Percentiles rank a stretch among this genome's conserved stretches.
These are phyloP conservation scores for Pistacia vera DNA, from an alignment of 345 rosid genomes.

Conservation along the genomic window DNA sequence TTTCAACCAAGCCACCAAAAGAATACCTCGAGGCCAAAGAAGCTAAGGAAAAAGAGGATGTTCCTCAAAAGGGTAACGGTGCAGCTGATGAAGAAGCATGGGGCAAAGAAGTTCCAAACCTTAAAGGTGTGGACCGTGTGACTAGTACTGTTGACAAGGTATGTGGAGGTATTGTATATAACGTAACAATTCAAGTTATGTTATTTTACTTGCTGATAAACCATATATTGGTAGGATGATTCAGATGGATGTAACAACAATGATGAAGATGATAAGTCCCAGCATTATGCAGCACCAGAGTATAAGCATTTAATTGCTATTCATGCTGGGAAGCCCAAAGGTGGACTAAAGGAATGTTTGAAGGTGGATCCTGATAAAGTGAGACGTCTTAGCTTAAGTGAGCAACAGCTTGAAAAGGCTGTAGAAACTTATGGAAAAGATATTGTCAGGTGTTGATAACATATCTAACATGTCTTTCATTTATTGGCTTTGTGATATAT, in stretches of 20 bases:
- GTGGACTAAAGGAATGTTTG: slow-evolving; percentile 51
- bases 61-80: slow-evolving; percentile 40
- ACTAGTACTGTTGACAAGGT: slow-evolving; percentile 41
- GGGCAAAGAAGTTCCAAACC: slow-evolving; percentile 74
- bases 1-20: slow-evolving; percentile 97
- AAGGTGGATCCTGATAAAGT: slow-evolving; percentile 57
- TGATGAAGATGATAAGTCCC: slow-evolving; percentile 43
- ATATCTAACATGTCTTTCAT: background rate
- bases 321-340: slow-evolving; percentile 66
- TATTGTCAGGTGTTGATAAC: slow-evolving; percentile 45
- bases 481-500: background rate
- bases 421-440: slow-evolving; percentile 47
- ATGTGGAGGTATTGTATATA: background rate
- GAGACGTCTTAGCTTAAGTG: slow-evolving; percentile 70
- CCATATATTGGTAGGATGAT: slow-evolving; percentile 41
- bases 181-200: slow-evolving; percentile 11
- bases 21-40: slow-evolving; percentile 68
- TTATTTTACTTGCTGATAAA: slow-evolving; percentile 15
- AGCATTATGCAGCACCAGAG: slow-evolving; percentile 34
- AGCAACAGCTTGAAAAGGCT: slow-evolving; percentile 58
- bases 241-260: slow-evolving; percentile 34
- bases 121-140: slow-evolving; percentile 34
- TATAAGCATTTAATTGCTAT: slow-evolving; percentile 52
- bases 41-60: slow-evolving; percentile 40
- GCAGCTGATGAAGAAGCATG: slow-evolving; percentile 67